Percentiles rank a stretch among this genome's conserved stretches.
Conservation (phyloP, 2,329 filamentous ascomycete genomes). For the Cordyceps tenuipes region DNA sequence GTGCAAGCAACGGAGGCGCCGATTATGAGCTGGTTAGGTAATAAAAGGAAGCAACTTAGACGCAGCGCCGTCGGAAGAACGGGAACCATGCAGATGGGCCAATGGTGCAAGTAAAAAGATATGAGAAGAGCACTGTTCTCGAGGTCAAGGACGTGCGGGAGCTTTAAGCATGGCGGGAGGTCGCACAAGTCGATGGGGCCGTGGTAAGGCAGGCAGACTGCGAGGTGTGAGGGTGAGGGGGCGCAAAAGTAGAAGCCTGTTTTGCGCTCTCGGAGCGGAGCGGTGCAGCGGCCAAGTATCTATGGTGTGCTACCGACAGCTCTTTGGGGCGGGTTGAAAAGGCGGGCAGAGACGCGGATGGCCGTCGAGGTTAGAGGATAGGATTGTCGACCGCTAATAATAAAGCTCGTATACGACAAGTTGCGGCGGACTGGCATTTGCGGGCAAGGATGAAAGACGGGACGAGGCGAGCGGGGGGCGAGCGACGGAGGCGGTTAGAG, state of each 20-base stretch:
- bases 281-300: background rate
- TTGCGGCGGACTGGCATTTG: background rate
- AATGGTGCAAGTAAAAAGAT: background rate
- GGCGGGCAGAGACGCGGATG: background rate
- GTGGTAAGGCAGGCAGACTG: conserved; percentile 1
- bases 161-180: conserved; percentile 10
- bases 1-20: background rate
- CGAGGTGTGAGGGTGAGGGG: background rate
- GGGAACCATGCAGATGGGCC: background rate
- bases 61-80: background rate
- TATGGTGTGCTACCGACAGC: background rate
- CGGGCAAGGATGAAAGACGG: background rate
- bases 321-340: background rate
- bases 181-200: conserved; percentile 6
- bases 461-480: background rate
- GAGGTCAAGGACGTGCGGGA: conserved; percentile 5
- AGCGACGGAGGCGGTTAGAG: background rate
- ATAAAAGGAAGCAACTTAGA: background rate
- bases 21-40: background rate
- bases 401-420: background rate
- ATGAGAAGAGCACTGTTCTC: background rate
- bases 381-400: background rate
- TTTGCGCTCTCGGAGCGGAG: background rate
- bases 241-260: background rate
- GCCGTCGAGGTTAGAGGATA: background rate